Evolutionary conservation across 257 asterid genomes (phyloP).

Genomic region (Asclepias syriaca): DNA sequence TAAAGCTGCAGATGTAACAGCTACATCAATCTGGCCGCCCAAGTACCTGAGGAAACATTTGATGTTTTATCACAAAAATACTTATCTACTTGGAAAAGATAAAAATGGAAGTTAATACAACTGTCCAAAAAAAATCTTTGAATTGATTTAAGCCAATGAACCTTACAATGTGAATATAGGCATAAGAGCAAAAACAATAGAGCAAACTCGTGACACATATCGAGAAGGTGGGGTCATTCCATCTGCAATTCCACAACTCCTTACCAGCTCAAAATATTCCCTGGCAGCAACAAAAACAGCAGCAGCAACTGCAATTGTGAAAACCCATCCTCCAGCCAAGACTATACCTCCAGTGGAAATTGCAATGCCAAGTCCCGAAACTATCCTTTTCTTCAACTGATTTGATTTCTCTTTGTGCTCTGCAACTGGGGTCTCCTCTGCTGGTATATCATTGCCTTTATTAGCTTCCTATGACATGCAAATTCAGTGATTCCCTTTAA

Average conservation of each 20-base stretch:
- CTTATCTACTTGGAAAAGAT: background rate
- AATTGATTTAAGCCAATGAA: constrained; percentile 10
- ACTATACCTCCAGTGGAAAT: constrained; percentile 78
- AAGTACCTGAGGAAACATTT: constrained; percentile 49
- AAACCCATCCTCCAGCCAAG: constrained; percentile 93
- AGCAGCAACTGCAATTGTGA: constrained; percentile 69
- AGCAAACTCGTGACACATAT: constrained; percentile 80
- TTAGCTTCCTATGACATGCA: constrained; percentile 66
- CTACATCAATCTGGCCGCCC: constrained; percentile 75
- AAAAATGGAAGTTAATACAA: background rate
- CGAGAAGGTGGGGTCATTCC: constrained; percentile 99
- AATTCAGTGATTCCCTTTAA: constrained; percentile 30
- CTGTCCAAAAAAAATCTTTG: background rate
- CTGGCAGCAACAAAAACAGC: constrained; percentile 75
- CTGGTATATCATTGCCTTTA: constrained; percentile 32
- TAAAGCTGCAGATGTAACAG: constrained; percentile 94
- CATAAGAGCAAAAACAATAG: constrained; percentile 74
- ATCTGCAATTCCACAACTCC: constrained; percentile 89
- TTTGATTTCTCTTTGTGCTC: constrained; percentile 43
- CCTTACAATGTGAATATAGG: constrained; percentile 92
- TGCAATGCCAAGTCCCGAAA: constrained; percentile 89
- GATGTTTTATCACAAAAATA: background rate
- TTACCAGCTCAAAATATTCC: constrained; percentile 93
- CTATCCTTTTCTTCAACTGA: constrained; percentile 72
- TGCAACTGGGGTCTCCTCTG: constrained; percentile 31